Conservation (phyloP, 176 grass and related monocot species). For the Triticum dicoccoides region DNA sequence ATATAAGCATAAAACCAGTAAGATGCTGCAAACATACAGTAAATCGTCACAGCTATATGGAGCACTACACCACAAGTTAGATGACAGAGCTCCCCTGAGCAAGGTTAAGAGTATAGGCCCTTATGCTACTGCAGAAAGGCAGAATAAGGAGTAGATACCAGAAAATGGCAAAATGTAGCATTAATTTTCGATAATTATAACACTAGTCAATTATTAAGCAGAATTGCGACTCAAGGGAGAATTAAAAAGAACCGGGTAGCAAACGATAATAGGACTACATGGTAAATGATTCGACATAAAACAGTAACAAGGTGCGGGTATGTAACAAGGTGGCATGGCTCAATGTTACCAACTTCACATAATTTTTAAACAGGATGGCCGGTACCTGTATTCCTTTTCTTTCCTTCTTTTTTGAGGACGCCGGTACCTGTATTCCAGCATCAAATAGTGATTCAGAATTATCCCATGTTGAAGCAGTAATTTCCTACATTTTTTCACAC, state of each 20-base stretch:
- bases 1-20: neutral
- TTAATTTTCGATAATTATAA: too few relatives aligned
- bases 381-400: too few relatives aligned
- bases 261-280: neutral
- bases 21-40: neutral
- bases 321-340: neutral
- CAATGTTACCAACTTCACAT: neutral
- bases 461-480: conserved; percentile 77
- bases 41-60: neutral
- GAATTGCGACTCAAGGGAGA: neutral
- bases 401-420: neutral
- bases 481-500: conserved; percentile 50
- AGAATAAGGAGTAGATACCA: too few relatives aligned
- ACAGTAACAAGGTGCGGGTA: neutral
- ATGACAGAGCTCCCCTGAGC: neutral
- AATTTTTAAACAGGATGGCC: conserved; percentile 25
- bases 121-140: too few relatives aligned
- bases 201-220: conserved; percentile 3
- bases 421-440: conserved; percentile 67
- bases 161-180: too few relatives aligned
- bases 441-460: conserved; percentile 61
- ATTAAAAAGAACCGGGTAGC: neutral
- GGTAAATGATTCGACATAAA: neutral
- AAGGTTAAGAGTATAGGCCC: neutral
- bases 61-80: conserved; percentile 2